Conservation (phyloP, 768 basidiomycete genomes). For the Tephrocybe sp. region DNA sequence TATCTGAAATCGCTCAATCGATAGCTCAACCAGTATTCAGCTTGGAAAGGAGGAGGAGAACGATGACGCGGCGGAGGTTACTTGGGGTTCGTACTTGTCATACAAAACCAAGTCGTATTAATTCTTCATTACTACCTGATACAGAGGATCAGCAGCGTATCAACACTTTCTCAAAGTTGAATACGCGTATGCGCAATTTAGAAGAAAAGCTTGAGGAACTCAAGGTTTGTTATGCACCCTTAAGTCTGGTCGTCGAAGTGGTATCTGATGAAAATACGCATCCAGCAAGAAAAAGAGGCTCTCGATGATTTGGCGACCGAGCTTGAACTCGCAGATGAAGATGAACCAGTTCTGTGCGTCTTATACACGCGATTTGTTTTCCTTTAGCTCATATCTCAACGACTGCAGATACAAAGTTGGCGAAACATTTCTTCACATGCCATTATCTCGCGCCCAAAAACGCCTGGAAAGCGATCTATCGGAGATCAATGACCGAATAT, state of each 20-base stretch:
- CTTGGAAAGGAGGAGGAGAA: slow-evolving; percentile 75
- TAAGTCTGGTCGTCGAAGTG: not conserved
- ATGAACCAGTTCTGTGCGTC: slow-evolving; percentile 71
- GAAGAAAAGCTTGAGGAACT: slow-evolving; percentile 70
- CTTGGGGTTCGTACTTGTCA: slow-evolving; percentile 60
- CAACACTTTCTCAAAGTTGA: slow-evolving; percentile 89
- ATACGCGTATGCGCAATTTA: slow-evolving; percentile 68
- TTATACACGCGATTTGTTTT: not conserved
- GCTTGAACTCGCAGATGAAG: slow-evolving; percentile 87
- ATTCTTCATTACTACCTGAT: not conserved
- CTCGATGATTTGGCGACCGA: slow-evolving; percentile 87
- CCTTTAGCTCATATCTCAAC: not conserved
- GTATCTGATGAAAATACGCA: slow-evolving; percentile 2
- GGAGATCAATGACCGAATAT: slow-evolving; percentile 53
- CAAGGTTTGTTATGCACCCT: slow-evolving; percentile 48
- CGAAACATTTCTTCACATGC: slow-evolving; percentile 83
- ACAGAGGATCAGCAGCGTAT: slow-evolving; percentile 87
- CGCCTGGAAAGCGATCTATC: slow-evolving; percentile 71
- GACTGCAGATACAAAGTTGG: slow-evolving; percentile 80
- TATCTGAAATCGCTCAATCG: slow-evolving; percentile 2
- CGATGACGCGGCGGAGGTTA: slow-evolving; percentile 74
- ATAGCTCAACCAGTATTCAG: slow-evolving; percentile 43
- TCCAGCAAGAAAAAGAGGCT: slow-evolving; percentile 95
- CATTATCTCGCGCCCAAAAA: slow-evolving; percentile 63
- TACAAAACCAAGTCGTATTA: not conserved